Conservation (phyloP, 2,329 filamentous ascomycete species). For the Beauveria brongniartii region DNA sequence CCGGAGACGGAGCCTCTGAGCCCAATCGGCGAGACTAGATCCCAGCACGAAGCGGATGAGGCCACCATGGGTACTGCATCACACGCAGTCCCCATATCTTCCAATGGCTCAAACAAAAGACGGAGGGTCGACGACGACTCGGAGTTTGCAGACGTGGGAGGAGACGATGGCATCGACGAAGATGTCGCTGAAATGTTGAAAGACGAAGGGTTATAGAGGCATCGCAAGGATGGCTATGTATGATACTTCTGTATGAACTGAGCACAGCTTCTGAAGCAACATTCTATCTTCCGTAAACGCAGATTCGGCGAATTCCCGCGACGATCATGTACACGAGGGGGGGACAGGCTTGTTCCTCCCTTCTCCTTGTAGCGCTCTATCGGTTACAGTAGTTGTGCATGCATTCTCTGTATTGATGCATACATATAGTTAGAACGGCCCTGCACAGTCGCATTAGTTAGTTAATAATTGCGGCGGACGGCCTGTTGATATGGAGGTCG, state of each 20-base stretch:
- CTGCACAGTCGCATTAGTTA: not conserved
- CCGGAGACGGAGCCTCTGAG: conserved; percentile 17
- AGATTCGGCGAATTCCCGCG: not conserved
- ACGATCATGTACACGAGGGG: not conserved
- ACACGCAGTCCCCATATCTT: conserved; percentile 40
- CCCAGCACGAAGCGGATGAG: conserved; percentile 14
- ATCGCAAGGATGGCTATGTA: not conserved
- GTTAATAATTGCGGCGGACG: not conserved
- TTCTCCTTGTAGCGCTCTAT: not conserved
- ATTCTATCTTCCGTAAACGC: not conserved
- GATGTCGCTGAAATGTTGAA: conserved; percentile 50
- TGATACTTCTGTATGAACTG: not conserved
- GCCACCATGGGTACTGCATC: conserved; percentile 21
- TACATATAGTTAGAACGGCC: not conserved
- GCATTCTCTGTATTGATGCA: not conserved
- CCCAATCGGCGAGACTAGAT: conserved; percentile 13
- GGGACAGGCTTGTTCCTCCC: not conserved
- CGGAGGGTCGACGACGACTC: conserved; percentile 43
- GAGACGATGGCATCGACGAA: conserved; percentile 47
- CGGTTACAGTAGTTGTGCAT: not conserved
- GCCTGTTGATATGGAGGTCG: not conserved
- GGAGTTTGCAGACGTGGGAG: conserved; percentile 47
- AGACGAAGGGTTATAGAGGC: conserved; percentile 19
- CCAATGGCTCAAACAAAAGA: conserved; percentile 49
- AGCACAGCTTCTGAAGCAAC: not conserved